These are phyloP conservation scores for Croton setiger DNA, from an alignment of 441 rosid species.

Conservation along the genomic window DNA sequence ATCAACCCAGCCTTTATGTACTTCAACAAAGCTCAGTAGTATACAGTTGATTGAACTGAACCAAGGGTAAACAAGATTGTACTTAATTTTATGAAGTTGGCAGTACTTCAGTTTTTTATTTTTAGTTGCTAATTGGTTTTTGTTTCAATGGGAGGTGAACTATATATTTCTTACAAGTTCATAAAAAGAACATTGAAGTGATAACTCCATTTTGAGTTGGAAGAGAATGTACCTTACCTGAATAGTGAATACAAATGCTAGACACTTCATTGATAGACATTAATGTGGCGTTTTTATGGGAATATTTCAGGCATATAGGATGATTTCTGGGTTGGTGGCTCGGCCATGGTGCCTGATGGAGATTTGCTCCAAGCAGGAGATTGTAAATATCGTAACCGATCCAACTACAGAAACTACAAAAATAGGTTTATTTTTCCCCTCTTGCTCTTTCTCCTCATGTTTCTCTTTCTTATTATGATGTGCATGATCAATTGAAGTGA, in stretches of 20 bases:
- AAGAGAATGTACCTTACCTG: neutral
- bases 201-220: neutral
- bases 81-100: too few species aligned
- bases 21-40: neutral
- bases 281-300: neutral
- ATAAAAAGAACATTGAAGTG: neutral
- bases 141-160: too few species aligned
- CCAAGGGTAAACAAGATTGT: too few species aligned
- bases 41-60: too few species aligned
- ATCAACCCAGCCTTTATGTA: neutral
- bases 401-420: slow-evolving; percentile 64
- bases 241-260: neutral
- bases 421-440: slow-evolving; percentile 46
- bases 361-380: slow-evolving; percentile 72
- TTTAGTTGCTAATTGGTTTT: neutral
- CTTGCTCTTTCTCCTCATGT: neutral
- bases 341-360: slow-evolving; percentile 84
- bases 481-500: neutral
- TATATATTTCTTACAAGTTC: neutral
- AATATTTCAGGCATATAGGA: slow-evolving; percentile 63
- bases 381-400: slow-evolving; percentile 57
- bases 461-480: neutral
- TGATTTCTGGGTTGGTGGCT: slow-evolving; percentile 68
- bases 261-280: neutral
- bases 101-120: neutral